Percentiles rank a stretch among this genome's conserved stretches.
Evolutionary conservation across 345 rosid species (phyloP).

Genomic region (Hirschfeldia incana): DNA sequence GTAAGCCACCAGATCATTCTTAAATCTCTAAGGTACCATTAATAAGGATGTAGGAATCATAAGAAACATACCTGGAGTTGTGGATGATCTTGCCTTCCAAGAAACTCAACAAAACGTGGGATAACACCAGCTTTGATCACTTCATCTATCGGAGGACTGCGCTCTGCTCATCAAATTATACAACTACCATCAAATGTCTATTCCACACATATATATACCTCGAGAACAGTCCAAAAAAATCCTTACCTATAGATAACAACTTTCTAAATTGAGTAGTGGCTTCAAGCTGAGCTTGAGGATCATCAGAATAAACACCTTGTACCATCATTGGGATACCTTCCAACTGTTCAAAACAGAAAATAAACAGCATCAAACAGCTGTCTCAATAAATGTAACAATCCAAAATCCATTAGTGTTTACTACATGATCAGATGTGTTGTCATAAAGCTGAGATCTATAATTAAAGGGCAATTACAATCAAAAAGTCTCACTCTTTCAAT

Average conservation of each 20-base stretch:
- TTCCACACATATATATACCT: conserved; percentile 8
- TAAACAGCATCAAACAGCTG: conserved; percentile 26
- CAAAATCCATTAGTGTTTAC: conserved; percentile 11
- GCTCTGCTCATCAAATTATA: conserved; percentile 49
- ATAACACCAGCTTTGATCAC: conserved; percentile 80
- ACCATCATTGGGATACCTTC: conserved; percentile 76
- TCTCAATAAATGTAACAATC: conserved; percentile 3
- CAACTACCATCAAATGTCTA: conserved; percentile 13
- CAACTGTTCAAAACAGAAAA: conserved; percentile 50
- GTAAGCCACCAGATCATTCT: conserved; percentile 15
- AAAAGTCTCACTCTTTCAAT: neutral
- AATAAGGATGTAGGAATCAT: conserved; percentile 10
- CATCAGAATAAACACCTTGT: conserved; percentile 70
- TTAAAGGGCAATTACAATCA: conserved; percentile 3
- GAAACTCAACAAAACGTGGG: conserved; percentile 79
- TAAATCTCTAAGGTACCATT: neutral
- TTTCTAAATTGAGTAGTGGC: conserved; percentile 82
- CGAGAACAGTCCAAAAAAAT: neutral
- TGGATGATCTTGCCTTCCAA: conserved; percentile 71
- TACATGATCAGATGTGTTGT: conserved; percentile 9
- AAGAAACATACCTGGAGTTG: conserved; percentile 60
- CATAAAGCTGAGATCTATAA: conserved; percentile 34
- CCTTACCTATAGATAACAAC: conserved; percentile 71
- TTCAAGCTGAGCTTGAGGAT: conserved; percentile 64
- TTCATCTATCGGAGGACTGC: conserved; percentile 88